Evolutionary conservation across 169 alveolate species (phyloP), one percentile per base, ranked within the genome.

Genomic region (Plasmodium sp.): DNA sequence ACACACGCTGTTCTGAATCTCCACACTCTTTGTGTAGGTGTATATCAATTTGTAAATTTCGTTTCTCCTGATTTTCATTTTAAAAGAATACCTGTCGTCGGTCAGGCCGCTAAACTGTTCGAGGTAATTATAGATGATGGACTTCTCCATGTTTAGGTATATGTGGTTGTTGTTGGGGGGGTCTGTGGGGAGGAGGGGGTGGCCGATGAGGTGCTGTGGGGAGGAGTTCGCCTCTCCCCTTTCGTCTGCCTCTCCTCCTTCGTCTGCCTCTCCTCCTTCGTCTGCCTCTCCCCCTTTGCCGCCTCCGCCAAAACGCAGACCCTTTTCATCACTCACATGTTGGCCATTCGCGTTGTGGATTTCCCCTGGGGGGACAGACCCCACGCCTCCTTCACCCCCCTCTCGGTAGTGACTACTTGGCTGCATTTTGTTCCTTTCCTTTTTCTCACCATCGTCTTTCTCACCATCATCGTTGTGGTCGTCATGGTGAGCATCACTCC

Each of bases 61-160:
- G 36, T 84, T 71, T 84, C 73, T 84, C 79, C 72, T 84, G 45
- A 84, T 67, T 22, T 84, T 67, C 93, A 84, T 84, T 71, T 84
- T 73, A 2, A 45, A 31, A 18, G 83, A 34, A 72, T 84, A 84
- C 14, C 14, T 84, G 39, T 84, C 93, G 43, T 84, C 83, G 27
- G 33, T 71, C 9, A 84, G 75, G 14, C 72, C 34, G 27, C 72
- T 22, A 84, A 27, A 72, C 5, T 84, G 48, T 72, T 84, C 67
- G 7, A 84, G 56, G 75, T 84, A 73, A 72, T 84, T 84, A 74
- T 72, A 73, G n/a, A 84, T 84, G 54, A 71, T 71, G 2, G 56
- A 71, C 45, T 84, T 71, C 0, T 84, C 93, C 77, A 84, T 71
- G 22, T 12, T 72, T 36, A 73, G 34, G 34, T 58, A 36, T 56